Evolutionary conservation across 139 green algal genomes (phyloP), one percentile per base, ranked within the genome.

Genomic region (Chlamydomonas sp.): DNA sequence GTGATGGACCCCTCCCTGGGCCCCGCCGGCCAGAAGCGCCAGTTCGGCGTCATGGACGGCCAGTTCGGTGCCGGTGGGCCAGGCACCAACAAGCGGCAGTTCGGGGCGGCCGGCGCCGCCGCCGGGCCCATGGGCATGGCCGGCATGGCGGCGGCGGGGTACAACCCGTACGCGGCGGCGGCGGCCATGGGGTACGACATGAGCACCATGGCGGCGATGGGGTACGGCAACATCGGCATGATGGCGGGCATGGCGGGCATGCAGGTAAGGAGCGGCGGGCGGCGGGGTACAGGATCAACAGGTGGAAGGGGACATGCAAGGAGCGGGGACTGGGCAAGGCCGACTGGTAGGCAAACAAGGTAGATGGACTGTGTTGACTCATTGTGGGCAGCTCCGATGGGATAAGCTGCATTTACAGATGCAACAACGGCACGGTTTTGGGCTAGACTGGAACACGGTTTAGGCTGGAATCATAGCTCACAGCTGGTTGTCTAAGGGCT

Each of bases 161-260:
- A 83, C 75, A 88, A 88, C 75, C 84, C 84, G 58, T 88, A 88
- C 74, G 84, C 84, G 4, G 75, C 67, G 6, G 84, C 75, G 1
- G 77, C 75, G 57, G 84, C 75, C 17, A 88, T 88, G 84, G 84
- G 84, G 20, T 88, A 88, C 74, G 84, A 88, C 75, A 88, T 88
- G 84, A 83, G 63, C 58, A 77, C 84, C 10, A 88, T 88, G 84
- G 75, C 75, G 16, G 84, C 75, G 57, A 87, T 87, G 83, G 84
- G 84, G 57, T 88, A 88, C 63, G 84, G 84, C 84, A 88, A 83
- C 75, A 88, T 88, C 75, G 84, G 84, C 63, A 88, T 83, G 75
- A 88, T 88, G 84, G 83, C 83, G 16, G 83, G 83, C 63, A 87
- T 87, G 83, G 83, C 83, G 62, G 73, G 83, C n/a, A 87, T 87